Percentiles rank a stretch among this genome's conserved stretches.
Evolutionary conservation across 176 grass and related monocot genomes (phyloP).

Genomic region (Hordeum vulgare): DNA sequence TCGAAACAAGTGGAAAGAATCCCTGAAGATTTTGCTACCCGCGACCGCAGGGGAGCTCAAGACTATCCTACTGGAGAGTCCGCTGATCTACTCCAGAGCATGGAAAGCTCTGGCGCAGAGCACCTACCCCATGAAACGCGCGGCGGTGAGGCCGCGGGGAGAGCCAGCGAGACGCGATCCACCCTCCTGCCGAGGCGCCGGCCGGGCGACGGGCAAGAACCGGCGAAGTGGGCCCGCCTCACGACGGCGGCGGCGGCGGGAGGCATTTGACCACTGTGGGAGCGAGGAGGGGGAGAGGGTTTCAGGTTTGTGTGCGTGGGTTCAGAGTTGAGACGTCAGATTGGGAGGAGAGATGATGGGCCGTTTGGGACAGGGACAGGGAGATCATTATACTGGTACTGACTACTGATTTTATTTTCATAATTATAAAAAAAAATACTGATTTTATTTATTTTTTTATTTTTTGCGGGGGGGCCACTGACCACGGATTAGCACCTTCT

Average conservation of each 20-base stretch:
- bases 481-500: neutral
- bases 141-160: neutral
- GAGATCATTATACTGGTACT: neutral
- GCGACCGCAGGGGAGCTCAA: neutral
- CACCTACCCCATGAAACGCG: conserved; percentile 35
- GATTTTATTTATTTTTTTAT: too few species aligned
- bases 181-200: neutral
- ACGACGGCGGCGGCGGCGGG: conserved; percentile 19
- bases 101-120: neutral
- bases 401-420: neutral
- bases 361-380: neutral
- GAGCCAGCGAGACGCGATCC: conserved; percentile 10
- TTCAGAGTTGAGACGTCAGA: neutral
- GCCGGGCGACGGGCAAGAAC: neutral
- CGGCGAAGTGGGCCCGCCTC: neutral
- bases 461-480: too few species aligned
- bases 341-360: neutral
- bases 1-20: neutral
- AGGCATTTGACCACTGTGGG: conserved; percentile 19
- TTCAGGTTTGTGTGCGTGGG: neutral
- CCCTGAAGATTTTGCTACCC: neutral
- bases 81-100: neutral
- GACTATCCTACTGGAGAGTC: too few species aligned
- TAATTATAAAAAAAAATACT: too few species aligned
- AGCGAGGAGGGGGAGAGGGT: neutral